These are phyloP conservation scores for Russula griseocarnosa DNA, from an alignment of 768 basidiomycete genomes.

Conservation along the genomic window DNA sequence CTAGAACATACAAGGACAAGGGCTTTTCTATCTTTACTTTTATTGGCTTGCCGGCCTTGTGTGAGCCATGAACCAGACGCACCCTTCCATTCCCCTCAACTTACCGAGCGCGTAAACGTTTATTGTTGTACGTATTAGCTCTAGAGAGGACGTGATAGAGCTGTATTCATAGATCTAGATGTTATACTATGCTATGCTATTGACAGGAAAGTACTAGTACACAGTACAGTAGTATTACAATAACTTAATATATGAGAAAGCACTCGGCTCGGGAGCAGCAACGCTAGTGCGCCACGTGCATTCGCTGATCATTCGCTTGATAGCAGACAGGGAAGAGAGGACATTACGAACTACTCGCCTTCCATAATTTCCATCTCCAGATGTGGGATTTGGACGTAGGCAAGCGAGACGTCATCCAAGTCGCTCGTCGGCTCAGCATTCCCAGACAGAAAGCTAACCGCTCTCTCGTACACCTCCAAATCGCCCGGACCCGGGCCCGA, in stretches of 20 bases:
- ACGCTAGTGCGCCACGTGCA: background rate
- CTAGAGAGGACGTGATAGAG: background rate
- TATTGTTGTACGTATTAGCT: background rate
- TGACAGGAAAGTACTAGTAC: background rate
- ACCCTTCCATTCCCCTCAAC: background rate
- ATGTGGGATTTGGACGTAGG: conserved; percentile 15
- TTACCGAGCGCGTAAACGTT: background rate
- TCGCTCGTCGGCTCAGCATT: conserved; percentile 20
- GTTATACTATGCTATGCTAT: background rate
- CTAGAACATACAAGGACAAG: background rate
- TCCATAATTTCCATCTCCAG: conserved; percentile 9
- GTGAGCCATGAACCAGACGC: background rate
- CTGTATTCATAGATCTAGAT: background rate
- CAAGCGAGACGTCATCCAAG: conserved; percentile 22
- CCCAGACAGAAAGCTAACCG: conserved; percentile 17
- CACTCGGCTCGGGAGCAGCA: background rate
- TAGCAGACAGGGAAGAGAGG: too few species aligned
- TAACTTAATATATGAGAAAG: background rate
- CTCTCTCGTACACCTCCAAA: conserved; percentile 21
- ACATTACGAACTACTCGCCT: background rate
- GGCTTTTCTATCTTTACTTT: too few species aligned
- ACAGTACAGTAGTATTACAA: background rate
- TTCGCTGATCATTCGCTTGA: background rate
- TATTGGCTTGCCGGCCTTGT: background rate
- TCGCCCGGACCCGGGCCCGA: conserved; percentile 16